Evolutionary conservation across 225 moss, liverwort and hornwort genomes (phyloP), one percentile per base, ranked within the genome.

Genomic region (Physcomitrium patens): DNA sequence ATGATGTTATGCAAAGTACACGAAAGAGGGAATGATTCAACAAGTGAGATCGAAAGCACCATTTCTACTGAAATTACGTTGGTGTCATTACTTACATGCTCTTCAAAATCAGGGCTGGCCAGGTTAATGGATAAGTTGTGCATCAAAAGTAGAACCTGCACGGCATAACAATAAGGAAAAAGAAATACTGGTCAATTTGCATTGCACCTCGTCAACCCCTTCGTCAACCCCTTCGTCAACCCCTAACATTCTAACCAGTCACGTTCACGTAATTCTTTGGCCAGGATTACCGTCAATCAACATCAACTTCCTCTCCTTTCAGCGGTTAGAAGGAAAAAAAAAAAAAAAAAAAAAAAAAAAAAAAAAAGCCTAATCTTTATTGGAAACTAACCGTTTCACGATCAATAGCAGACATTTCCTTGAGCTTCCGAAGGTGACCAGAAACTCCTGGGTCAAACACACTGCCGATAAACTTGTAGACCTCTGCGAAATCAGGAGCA

Each of bases 381-480:
- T 55, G 24, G 24, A 20, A 64, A 66, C 88, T 81, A 27, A 90
- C 95, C 66, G 99, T 93, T 82, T 99, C 99, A 2, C 95, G 87
- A 49, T 99, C 99, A 71, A 91, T 92, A 23, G 92, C 91, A 52
- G 89, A 78, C 95, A 99, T 88, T 70, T 92, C 99, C 63, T 89
- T 99, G 66, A 99, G 76, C 74, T 84, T 91, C 24, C 77, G 81
- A 67, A 95, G 87, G 55, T 93, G 91, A 22, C 92, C 87, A 3
- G 78, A 47, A 19, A 84, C 87, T 10, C 84, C 88, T 44, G 87
- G 86, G 81, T 96, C 93, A 26, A 99, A 99, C 31, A 95, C 95
- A 50, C 89, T 95, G 71, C 99, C 99, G 48, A 99, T 99, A 65
- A 99, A 99, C 81, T 90, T 90, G 84, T 99, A 99, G 0, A 99